Base-by-base conservation (phyloP, 768 basidiomycete genomes). In the Sutorius australiensis region DNA sequence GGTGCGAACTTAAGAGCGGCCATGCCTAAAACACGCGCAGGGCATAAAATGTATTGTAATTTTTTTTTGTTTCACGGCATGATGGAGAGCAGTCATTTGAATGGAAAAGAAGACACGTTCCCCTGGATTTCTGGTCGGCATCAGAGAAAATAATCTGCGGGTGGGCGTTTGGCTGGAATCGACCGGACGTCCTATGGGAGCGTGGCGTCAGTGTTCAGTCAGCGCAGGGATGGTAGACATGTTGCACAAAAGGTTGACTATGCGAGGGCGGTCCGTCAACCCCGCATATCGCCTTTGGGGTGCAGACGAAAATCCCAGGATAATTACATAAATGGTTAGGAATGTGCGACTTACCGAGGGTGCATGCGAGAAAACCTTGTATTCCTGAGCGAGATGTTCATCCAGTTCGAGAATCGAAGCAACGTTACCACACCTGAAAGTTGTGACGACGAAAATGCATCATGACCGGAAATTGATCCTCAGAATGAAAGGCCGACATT, bases 321-420 rank as follows among this genome's bases (percentile, higher is more conserved):
- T 32, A 51, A 44, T 61, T 53, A 61, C 60, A 50, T 55, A 55
- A 52, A 49, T 31, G 56, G 41, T 40, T 9, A 53, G 34, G 28
- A 51, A 41, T 36, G 19, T 57, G 57, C 42, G 37, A 77, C 86
- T 64, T 69, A 91, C 90, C 69, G 90, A 79, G 1, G 92, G 84
- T 6, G 95, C 95, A 63, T 92, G 90, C 38, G 83, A 79, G 71
- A 99, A 98, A 16, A 95, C 93, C 66, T 95, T 95, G 74, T 98
- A 99, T 68, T 94, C 91, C 68, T 97, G 94, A 27, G 83, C 83
- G 30, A 98, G 80, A 61, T 93, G 80, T 61, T 98, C 97, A 69
- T 98, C 94, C 47, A 99, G 77, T 67, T 95, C 88, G 16, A 98
- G 77, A 62, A 98, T 94, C 28, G 92, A 93, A 31, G 95, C 94